A percentile compares a stretch with the other conserved stretches of the same genome.
Evolutionary conservation across 805 yeast species (phyloP).

Genomic region (Debaryomyces castellii): DNA sequence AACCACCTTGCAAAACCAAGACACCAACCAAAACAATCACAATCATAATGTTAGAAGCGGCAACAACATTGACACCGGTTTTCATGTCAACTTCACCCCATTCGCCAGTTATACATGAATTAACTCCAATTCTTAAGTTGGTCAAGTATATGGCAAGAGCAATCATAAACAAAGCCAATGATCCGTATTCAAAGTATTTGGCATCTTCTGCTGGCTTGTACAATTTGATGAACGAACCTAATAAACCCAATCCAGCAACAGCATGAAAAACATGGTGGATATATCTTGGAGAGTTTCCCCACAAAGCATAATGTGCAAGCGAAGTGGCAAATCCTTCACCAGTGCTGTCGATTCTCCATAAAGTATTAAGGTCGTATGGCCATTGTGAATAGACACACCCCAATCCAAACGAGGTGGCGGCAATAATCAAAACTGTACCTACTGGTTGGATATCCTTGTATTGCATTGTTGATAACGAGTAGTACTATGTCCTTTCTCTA

Average conservation of each 20-base stretch:
- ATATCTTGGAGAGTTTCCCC: conserved; percentile 65
- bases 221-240: conserved; percentile 73
- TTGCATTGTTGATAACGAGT: conserved; percentile 13
- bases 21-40: conserved; percentile 73
- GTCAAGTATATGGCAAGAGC: conserved; percentile 80
- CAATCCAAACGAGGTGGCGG: conserved; percentile 72
- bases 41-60: conserved; percentile 81
- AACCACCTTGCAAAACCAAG: conserved; percentile 81
- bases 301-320: conserved; percentile 67
- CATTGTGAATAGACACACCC: conserved; percentile 78
- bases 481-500: no score
- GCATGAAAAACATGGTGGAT: conserved; percentile 63
- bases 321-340: conserved; percentile 59
- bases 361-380: conserved; percentile 76
- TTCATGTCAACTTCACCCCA: conserved; percentile 94
- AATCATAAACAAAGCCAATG: conserved; percentile 69
- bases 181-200: conserved; percentile 86
- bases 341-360: conserved; percentile 57
- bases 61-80: conserved; percentile 88
- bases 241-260: conserved; percentile 61
- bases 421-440: conserved; percentile 41
- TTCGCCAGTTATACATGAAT: conserved; percentile 63
- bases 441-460: conserved; percentile 48
- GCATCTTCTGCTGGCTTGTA: conserved; percentile 86
- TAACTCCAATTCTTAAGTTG: conserved; percentile 78